Conservation (phyloP, 1,284 basidiomycete genomes). For the Tremellales sp. region DNA sequence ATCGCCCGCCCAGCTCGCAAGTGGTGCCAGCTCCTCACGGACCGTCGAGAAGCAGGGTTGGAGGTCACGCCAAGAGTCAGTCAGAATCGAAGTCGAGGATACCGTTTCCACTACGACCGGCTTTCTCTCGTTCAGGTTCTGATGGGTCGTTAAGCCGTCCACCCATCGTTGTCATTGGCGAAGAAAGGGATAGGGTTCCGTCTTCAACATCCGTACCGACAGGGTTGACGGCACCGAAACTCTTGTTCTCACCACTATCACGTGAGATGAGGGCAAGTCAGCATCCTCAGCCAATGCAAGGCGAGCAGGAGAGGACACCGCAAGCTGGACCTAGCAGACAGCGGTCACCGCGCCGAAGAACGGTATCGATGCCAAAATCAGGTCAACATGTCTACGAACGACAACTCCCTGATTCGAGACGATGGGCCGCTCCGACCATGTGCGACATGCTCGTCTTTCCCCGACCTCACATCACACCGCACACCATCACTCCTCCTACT, state of each 20-base stretch:
- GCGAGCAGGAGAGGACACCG: no score
- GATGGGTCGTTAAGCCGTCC: background rate
- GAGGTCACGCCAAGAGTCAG: background rate
- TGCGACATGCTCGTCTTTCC: conserved; percentile 41
- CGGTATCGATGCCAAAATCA: conserved; percentile 13
- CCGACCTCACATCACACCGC: conserved; percentile 33
- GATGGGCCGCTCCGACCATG: conserved; percentile 28
- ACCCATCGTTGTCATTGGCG: conserved; percentile 9
- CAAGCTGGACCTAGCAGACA: background rate
- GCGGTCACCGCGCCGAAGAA: conserved; percentile 7
- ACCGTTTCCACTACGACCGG: conserved; percentile 15
- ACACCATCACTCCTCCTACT: conserved; percentile 36
- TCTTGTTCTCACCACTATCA: conserved; percentile 39
- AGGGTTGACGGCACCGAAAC: conserved; percentile 30
- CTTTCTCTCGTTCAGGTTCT: conserved; percentile 9
- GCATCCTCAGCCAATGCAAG: background rate
- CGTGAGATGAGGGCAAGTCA: conserved; percentile 20
- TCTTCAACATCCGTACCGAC: conserved; percentile 36
- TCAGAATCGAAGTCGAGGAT: background rate
- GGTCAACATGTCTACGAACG: conserved; percentile 6
- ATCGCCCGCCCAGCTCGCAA: background rate
- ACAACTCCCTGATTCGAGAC: conserved; percentile 9
- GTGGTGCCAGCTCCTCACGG: no score
- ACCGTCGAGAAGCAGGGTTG: background rate
- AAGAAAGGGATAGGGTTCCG: no score